Evolutionary conservation across 2,329 filamentous ascomycete genomes (phyloP), one percentile per base, ranked within the genome.

Genomic region (Calonectria naviculata): DNA sequence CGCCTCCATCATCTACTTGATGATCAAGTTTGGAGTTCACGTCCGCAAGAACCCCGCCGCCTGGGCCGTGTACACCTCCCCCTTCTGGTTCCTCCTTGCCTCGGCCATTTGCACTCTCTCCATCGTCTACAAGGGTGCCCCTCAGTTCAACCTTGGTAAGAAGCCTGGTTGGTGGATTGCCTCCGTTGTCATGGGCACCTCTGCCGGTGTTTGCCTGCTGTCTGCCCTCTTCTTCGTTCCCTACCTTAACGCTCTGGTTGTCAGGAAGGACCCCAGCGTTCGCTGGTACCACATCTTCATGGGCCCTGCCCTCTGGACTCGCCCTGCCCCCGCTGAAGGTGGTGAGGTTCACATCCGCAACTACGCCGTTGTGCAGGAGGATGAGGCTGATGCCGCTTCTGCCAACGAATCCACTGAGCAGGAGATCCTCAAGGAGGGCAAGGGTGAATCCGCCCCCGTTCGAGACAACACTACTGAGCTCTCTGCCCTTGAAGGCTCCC

Each of bases 121-220:
- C 47, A 91, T 95, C 76, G 93, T 95, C 76, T 95, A 94, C 89
- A 95, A 95, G 87, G 93, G 93, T 31, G 94, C 93, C 8, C 93
- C 93, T 31, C 73, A 74, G 34, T 71, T 79, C 1, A 71, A 75
- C 19, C 76, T 79, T 10, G 19, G 63, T 26, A 44, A 65, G 26
- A 93, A 92, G 86, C 91, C 93, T 2, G 82, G 82, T 8, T 91
- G 89, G 88, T 58, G 52, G 52, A 38, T 58, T 38, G 52, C 52
- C 7, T 26, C 52, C 3, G 52, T 58, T 17, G 52, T 58, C 6
- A 38, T 58, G 52, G 52, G 52, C 52, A 58, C 52, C 21, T 36
- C 52, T 19, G 52, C n/a, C 31, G 52, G 52, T 24, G 52, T 58
- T 24, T 58, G 52, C 21, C 21, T 58, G 8, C 52, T 58, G 1